phyloP scores from a whole-genome alignment of 1,139 yeast species.

The Kodamaea plutei region DNA sequence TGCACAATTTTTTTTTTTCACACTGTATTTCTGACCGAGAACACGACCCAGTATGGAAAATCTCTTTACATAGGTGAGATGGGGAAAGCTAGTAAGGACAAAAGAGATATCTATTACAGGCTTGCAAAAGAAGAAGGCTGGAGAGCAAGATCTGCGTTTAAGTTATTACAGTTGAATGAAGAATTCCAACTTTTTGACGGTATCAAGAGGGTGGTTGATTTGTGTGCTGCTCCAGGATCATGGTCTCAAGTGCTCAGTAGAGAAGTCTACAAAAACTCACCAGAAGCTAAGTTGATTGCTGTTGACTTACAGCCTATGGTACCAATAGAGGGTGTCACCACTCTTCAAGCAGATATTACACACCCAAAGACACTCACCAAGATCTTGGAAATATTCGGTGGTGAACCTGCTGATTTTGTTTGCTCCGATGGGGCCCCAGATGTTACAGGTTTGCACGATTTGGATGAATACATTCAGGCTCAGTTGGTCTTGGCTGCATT shows the following conservation, averaged over 20 bases:
- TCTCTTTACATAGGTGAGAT: conserved; percentile 27
- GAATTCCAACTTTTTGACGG: conserved; percentile 79
- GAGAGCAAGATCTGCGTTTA: conserved; percentile 95
- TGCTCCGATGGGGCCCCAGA: conserved; percentile 99
- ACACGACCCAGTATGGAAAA: no score
- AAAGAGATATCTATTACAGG: conserved; percentile 83
- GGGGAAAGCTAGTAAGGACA: conserved; percentile 96
- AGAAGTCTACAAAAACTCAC: conserved; percentile 38
- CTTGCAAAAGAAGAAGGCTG: conserved; percentile 97
- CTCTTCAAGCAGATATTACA: conserved; percentile 93
- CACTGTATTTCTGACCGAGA: no score
- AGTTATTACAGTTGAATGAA: conserved; percentile 81
- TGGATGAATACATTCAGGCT: conserved; percentile 95
- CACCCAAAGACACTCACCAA: conserved; percentile 81
- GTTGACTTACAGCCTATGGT: conserved; percentile 98
- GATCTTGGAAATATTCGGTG: conserved; percentile 79
- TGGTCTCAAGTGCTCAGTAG: conserved; percentile 96
- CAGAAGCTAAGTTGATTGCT: conserved; percentile 73
- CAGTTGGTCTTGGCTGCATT: conserved; percentile 87
- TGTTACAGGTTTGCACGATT: conserved; percentile 93
- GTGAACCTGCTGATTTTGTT: conserved; percentile 90
- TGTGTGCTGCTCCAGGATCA: conserved; percentile 98
- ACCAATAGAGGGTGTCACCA: conserved; percentile 82
- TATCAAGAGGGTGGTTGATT: conserved; percentile 80
- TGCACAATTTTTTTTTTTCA: no score